Percentiles rank a stretch among this genome's conserved stretches.
phyloP scores from a whole-genome alignment of 2,329 filamentous ascomycete species.

The Purpureocillium lavendulum region DNA sequence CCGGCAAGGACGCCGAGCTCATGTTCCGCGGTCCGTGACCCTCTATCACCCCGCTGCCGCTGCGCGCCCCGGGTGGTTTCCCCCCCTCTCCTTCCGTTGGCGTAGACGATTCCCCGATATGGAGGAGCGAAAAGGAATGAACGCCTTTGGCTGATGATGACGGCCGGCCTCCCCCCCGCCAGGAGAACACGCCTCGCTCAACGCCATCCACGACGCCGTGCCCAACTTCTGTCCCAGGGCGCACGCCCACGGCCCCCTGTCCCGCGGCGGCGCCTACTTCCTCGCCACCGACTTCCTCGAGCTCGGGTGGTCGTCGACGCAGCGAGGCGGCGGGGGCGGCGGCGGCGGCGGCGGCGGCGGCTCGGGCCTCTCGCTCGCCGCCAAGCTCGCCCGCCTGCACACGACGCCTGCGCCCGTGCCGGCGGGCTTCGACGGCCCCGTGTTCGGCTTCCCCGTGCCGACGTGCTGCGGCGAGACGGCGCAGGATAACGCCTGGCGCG shows the following conservation, averaged over 20 bases:
- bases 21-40: conserved; percentile 58
- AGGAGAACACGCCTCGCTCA: conserved; percentile 79
- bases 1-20: conserved; percentile 45
- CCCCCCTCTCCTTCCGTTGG: too few species aligned
- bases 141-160: too few species aligned
- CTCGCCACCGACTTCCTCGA: conserved; percentile 76
- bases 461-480: conserved; percentile 82
- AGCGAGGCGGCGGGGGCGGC: too few species aligned
- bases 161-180: not conserved
- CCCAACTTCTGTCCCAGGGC: conserved; percentile 70
- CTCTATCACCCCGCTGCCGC: not conserved
- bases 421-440: conserved; percentile 44
- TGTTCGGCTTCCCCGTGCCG: conserved; percentile 76
- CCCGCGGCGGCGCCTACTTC: conserved; percentile 42
- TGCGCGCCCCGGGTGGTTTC: too few species aligned
- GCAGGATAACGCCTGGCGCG: conserved; percentile 68
- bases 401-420: conserved; percentile 63
- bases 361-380: conserved; percentile 53
- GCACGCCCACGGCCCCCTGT: conserved; percentile 59
- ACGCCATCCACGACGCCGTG: conserved; percentile 65
- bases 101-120: too few species aligned
- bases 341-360: conserved; percentile 18
- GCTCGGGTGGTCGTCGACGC: conserved; percentile 38
- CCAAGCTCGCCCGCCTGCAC: conserved; percentile 73
- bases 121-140: too few species aligned